Conservation (phyloP, 2,329 filamentous ascomycete species). For the Phyllosticta citriasiana region DNA sequence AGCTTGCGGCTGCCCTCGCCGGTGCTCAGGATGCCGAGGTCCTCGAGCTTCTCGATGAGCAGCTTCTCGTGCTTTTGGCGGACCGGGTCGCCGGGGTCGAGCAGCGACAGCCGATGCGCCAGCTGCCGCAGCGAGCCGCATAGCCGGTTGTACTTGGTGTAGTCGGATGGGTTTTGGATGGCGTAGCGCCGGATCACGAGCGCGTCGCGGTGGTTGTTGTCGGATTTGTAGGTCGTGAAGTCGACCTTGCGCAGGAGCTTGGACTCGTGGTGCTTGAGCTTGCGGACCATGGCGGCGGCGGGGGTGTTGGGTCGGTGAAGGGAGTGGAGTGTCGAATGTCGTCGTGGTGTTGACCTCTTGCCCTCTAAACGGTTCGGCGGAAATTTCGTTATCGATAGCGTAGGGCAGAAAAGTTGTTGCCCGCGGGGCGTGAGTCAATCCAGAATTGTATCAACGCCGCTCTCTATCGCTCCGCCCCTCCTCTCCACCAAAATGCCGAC, state of each 20-base stretch:
- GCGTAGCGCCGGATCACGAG: conserved; percentile 74
- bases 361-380: not conserved
- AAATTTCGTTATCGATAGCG: not conserved
- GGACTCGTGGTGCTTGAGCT: conserved; percentile 94
- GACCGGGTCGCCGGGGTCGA: conserved; percentile 67
- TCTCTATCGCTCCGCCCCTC: not conserved
- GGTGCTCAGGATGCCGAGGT: conserved; percentile 76
- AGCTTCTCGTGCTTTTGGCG: conserved; percentile 78
- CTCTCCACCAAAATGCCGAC: conserved; percentile 50
- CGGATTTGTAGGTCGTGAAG: conserved; percentile 87
- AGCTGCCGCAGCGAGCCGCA: conserved; percentile 69
- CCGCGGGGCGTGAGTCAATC: not conserved
- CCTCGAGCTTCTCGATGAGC: conserved; percentile 81
- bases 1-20: conserved; percentile 52
- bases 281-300: conserved; percentile 64
- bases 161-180: conserved; percentile 83
- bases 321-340: not conserved
- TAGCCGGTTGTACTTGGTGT: conserved; percentile 44
- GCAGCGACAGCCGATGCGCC: conserved; percentile 74
- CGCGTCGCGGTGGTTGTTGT: conserved; percentile 77
- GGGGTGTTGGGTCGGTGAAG: not conserved
- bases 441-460: not conserved
- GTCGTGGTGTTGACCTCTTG: not conserved
- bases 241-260: conserved; percentile 89
- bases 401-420: not conserved